These are phyloP conservation scores for Geotrichum klebahnii DNA, from an alignment of 1,139 yeast species.

Conservation along the genomic window DNA sequence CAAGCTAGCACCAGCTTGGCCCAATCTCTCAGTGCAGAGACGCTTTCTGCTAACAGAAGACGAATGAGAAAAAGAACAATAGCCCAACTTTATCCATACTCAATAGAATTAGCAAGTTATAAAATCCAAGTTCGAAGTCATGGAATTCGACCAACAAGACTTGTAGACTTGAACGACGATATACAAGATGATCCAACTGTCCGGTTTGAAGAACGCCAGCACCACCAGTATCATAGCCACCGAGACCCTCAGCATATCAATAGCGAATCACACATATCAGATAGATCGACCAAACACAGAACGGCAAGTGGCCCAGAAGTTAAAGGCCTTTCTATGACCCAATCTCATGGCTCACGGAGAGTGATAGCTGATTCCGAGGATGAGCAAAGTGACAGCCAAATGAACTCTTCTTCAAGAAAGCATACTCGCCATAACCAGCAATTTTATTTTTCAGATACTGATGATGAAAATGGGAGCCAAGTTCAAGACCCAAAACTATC, in stretches of 20 bases:
- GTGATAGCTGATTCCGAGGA: constrained; percentile 14
- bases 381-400: constrained; percentile 7
- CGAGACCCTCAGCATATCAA: background rate
- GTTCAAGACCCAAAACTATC: background rate
- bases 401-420: background rate
- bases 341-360: constrained; percentile 1
- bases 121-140: constrained; percentile 16
- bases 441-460: constrained; percentile 7
- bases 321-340: background rate
- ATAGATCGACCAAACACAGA: background rate
- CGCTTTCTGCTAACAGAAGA: background rate
- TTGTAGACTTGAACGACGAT: constrained; percentile 14
- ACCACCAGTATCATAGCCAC: background rate
- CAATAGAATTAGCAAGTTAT: constrained; percentile 17
- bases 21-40: background rate
- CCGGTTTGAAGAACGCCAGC: constrained; percentile 5
- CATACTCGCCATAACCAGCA: constrained; percentile 6
- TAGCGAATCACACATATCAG: background rate
- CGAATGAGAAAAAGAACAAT: constrained; percentile 18
- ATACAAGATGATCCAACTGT: constrained; percentile 15
- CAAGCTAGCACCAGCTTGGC: background rate
- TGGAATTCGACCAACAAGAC: constrained; percentile 18
- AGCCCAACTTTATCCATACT: constrained; percentile 19
- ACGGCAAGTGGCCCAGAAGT: background rate
- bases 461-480: constrained; percentile 3